Base-by-base conservation (phyloP, 345 rosid genomes). In the Acer negundo region DNA sequence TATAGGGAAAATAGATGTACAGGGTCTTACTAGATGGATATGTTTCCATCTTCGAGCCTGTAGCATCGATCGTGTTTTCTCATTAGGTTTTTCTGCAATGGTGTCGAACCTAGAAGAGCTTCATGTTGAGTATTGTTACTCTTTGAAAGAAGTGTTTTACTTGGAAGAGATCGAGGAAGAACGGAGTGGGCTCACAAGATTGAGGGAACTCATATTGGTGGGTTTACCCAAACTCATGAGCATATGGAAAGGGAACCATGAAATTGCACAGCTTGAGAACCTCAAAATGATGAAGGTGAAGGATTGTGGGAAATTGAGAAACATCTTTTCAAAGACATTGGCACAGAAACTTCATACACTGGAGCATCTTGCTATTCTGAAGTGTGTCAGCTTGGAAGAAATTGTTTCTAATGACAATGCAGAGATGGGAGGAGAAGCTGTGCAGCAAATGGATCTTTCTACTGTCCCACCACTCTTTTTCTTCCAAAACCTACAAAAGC, bases 111-210 rank as follows among this genome's bases (percentile, higher is more conserved):
- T 69, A 10, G 73, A 69, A 9, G 73, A 24, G 40, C 61, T 69
- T 28, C 55, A 11, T 44, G 71, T 68, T 44, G 71, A 68, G 35
- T 68, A 68, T 10, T 68, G 56, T 22, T 67, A 67, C 71, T 68
- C 71, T 10, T 4, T 68, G 71, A 68, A 66, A 22, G 71, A 68
- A 44, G 55, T 49, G 19, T 69, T 69, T 69, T 69, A 58, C 61
- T 49, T 49, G 20, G 73, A 69, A 26, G 73, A 68, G 51, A 20
- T 22, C 3, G 19, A 12, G 31, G 71, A 12, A 42, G 35, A 44
- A 44, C 56, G 6, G 23, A 17, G 16, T 9, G 55, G 55, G 71
- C 71, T 68, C 35, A 44, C 28, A 68, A 68, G 6, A 66, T 44
- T 68, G 55, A 46, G 10, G 71, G 71, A 68, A 68, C 71, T 68